A percentile compares a stretch with the other conserved stretches of the same genome.
phyloP scores from a whole-genome alignment of 495 filamentous ascomycete genomes.

The Penicillium antarcticum region DNA sequence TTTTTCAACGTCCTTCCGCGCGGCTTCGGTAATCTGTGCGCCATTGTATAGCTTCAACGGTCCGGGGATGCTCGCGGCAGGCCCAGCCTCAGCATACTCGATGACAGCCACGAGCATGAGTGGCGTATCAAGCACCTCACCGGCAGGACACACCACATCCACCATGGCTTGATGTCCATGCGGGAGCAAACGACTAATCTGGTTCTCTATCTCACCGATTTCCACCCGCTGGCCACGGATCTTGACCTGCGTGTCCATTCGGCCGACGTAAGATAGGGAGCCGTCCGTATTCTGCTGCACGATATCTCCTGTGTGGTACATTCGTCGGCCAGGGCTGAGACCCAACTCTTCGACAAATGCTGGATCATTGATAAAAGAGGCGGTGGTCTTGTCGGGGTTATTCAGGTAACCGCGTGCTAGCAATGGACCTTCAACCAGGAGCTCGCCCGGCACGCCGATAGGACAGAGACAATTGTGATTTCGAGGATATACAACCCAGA shows the following conservation, averaged over 20 bases:
- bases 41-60: too few relatives aligned
- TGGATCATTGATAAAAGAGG: constrained; percentile 24
- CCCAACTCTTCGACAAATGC: constrained; percentile 2
- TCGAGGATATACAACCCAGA: constrained; percentile 43
- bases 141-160: too few relatives aligned
- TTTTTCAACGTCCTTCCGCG: too few relatives aligned
- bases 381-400: constrained; percentile 29
- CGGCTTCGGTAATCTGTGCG: too few relatives aligned
- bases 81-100: too few relatives aligned
- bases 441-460: constrained; percentile 39
- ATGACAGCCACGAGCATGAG: too few relatives aligned
- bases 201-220: constrained; percentile 48
- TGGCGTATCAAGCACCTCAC: too few relatives aligned
- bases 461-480: constrained; percentile 29
- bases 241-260: too few relatives aligned
- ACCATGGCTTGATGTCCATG: too few relatives aligned
- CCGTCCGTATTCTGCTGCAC: constrained; percentile 40
- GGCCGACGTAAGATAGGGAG: constrained; percentile 30
- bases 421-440: constrained; percentile 40
- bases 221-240: constrained; percentile 49
- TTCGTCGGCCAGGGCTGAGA: not conserved
- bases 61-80: too few relatives aligned
- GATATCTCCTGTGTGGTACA: constrained; percentile 48
- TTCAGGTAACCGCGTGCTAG: constrained; percentile 44
- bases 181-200: too few relatives aligned